Conservation (phyloP, 495 filamentous ascomycete species). For the Penicillium crystallinum region DNA sequence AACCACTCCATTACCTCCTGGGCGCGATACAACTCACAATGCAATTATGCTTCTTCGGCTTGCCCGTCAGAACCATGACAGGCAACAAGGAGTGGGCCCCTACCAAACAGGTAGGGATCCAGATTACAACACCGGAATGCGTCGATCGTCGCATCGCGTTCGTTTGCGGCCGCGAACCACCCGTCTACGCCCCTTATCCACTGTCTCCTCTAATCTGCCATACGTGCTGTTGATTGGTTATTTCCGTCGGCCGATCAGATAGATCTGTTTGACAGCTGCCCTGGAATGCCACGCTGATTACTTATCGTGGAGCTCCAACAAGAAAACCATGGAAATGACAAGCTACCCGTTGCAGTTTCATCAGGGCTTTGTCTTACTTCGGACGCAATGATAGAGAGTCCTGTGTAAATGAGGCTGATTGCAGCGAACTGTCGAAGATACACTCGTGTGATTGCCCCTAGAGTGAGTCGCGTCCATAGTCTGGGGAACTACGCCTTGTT, state of each 20-base stretch:
- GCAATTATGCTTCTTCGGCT: not conserved
- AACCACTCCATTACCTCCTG: too few relatives aligned
- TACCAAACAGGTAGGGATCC: slow-evolving; percentile 23
- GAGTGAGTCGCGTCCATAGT: slow-evolving; percentile 6
- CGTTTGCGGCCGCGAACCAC: slow-evolving; percentile 13
- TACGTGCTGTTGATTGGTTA: slow-evolving; percentile 2
- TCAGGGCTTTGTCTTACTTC: not conserved
- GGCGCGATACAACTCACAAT: not conserved
- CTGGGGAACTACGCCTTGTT: slow-evolving; percentile 21
- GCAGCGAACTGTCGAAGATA: slow-evolving; percentile 1
- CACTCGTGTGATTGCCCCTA: not conserved
- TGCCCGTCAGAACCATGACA: not conserved
- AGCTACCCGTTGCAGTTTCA: slow-evolving; percentile 10
- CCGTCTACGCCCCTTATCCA: not conserved
- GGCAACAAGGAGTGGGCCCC: not conserved
- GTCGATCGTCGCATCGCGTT: slow-evolving; percentile 14
- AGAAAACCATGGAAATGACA: slow-evolving; percentile 16
- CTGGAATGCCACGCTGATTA: slow-evolving; percentile 16
- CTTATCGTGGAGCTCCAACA: slow-evolving; percentile 5
- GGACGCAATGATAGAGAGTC: not conserved
- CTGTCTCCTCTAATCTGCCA: not conserved
- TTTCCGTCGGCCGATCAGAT: not conserved
- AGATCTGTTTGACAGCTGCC: slow-evolving; percentile 15
- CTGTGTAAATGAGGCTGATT: not conserved
- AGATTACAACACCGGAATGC: slow-evolving; percentile 18